phyloP scores from a whole-genome alignment of 1,284 basidiomycete genomes.

The Ganoderma sinense region DNA sequence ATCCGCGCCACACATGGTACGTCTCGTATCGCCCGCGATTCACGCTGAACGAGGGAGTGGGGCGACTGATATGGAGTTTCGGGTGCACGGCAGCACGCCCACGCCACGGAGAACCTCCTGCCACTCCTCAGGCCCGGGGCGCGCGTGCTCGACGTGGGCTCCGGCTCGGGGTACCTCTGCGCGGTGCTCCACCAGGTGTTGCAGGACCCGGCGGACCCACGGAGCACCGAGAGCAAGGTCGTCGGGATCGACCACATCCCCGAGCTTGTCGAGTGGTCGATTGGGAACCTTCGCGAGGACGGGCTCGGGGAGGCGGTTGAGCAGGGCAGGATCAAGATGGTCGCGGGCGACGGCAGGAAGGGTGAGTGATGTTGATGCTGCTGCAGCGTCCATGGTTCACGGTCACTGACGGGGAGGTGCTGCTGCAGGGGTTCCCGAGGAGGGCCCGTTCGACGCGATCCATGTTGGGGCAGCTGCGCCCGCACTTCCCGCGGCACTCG shows the following conservation, averaged over 20 bases:
- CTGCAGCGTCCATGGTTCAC: neutral
- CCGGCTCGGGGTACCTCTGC: slow-evolving; percentile 80
- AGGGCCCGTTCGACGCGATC: slow-evolving; percentile 87
- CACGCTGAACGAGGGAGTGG: neutral
- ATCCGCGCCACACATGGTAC: slow-evolving; percentile 90
- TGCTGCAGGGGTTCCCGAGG: slow-evolving; percentile 28
- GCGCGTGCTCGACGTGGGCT: slow-evolving; percentile 83
- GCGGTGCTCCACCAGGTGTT: slow-evolving; percentile 84
- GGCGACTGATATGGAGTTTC: neutral
- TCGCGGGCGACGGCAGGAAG: slow-evolving; percentile 84
- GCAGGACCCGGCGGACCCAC: slow-evolving; percentile 36
- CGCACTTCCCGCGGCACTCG: slow-evolving; percentile 71
- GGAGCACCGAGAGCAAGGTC: slow-evolving; percentile 60
- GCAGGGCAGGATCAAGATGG: slow-evolving; percentile 62
- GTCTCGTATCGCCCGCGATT: slow-evolving; percentile 5
- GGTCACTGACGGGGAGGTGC: neutral
- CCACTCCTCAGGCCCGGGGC: slow-evolving; percentile 74
- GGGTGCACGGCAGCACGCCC: slow-evolving; percentile 69
- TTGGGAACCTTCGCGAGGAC: slow-evolving; percentile 74
- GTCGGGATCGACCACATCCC: slow-evolving; percentile 94
- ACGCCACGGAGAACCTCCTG: slow-evolving; percentile 79
- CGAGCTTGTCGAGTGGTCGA: slow-evolving; percentile 77
- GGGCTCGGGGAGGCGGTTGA: slow-evolving; percentile 65
- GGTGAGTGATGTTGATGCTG: slow-evolving; percentile 50
- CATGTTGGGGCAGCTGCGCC: slow-evolving; percentile 96